Conservation (phyloP, 2,329 filamentous ascomycete genomes). For the Ceratocystiopsis minuta region DNA sequence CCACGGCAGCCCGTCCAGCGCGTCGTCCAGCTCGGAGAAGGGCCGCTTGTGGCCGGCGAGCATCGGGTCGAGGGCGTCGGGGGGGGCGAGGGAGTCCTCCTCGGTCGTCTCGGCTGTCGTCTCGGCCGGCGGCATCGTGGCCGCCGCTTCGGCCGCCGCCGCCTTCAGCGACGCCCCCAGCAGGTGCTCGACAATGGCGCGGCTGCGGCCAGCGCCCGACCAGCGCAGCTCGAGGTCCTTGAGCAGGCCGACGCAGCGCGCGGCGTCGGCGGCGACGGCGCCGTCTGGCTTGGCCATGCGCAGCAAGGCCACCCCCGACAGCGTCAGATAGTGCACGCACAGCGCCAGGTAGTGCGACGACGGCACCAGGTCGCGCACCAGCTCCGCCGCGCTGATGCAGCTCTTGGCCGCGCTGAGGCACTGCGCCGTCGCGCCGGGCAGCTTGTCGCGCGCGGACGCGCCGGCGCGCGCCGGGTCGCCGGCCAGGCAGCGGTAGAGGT, state of each 20-base stretch:
- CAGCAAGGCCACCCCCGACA: conserved; percentile 12
- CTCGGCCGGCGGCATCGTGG: too few species aligned
- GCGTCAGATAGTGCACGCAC: conserved; percentile 13
- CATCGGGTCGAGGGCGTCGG: not conserved
- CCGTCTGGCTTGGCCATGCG: conserved; percentile 6
- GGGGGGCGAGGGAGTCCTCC: too few species aligned
- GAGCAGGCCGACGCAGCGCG: conserved; percentile 10
- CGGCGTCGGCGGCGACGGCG: conserved; percentile 6
- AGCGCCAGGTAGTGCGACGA: conserved; percentile 14
- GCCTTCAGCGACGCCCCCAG: conserved; percentile 2
- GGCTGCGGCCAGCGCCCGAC: conserved; percentile 11
- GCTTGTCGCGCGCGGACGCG: not conserved
- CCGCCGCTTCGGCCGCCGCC: too few species aligned
- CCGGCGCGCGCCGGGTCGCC: not conserved
- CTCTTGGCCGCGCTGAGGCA: conserved; percentile 12
- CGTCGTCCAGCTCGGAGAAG: not conserved
- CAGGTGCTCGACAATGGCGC: conserved; percentile 13
- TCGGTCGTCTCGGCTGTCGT: too few species aligned
- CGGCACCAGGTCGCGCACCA: conserved; percentile 12
- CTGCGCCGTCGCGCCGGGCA: conserved; percentile 8
- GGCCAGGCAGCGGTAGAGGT: conserved; percentile 7
- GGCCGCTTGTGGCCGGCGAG: conserved; percentile 2
- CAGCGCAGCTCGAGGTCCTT: conserved; percentile 12
- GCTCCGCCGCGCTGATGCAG: conserved; percentile 13
- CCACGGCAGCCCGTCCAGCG: not conserved